phyloP scores from a whole-genome alignment of 305 asterid genomes.

The Withania somnifera region DNA sequence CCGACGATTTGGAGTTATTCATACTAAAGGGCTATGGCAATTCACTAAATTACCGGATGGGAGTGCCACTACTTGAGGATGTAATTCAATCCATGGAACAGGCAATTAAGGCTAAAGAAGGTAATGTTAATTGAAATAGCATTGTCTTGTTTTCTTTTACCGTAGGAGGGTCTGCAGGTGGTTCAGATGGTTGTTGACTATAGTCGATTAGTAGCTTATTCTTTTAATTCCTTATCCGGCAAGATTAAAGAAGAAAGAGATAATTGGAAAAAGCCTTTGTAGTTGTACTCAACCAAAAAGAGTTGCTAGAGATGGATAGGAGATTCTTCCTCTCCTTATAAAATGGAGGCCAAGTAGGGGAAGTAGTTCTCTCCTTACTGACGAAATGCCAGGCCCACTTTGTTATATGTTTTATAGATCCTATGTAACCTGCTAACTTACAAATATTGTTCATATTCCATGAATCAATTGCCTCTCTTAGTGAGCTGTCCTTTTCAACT shows the following conservation, averaged over 20 bases:
- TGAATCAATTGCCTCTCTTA: not conserved
- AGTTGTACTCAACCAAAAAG: not conserved
- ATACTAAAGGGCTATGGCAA: slow-evolving; percentile 84
- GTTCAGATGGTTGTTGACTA: not conserved
- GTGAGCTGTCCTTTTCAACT: not conserved
- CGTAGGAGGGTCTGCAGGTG: not conserved
- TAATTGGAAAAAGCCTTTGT: not conserved
- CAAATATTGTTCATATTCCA: not conserved
- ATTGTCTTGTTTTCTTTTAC: not conserved
- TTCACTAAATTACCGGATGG: slow-evolving; percentile 83
- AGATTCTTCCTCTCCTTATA: not conserved
- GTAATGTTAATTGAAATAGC: slow-evolving; percentile 16
- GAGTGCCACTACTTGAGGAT: slow-evolving; percentile 85
- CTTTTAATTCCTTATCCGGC: not conserved
- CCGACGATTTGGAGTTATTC: slow-evolving; percentile 88
- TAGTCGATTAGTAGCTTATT: not conserved
- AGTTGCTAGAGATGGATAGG: not conserved
- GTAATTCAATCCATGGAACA: slow-evolving; percentile 88
- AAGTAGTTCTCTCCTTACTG: not conserved
- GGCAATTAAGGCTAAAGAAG: slow-evolving; percentile 76
- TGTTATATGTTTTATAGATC: not conserved
- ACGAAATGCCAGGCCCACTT: not conserved
- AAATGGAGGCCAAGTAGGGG: not conserved
- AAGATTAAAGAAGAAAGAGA: not conserved
- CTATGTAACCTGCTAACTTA: not conserved